Evolutionary conservation across 2,329 filamentous ascomycete genomes (phyloP), one percentile per base, ranked within the genome.

Genomic region (Aschersonia sp.): DNA sequence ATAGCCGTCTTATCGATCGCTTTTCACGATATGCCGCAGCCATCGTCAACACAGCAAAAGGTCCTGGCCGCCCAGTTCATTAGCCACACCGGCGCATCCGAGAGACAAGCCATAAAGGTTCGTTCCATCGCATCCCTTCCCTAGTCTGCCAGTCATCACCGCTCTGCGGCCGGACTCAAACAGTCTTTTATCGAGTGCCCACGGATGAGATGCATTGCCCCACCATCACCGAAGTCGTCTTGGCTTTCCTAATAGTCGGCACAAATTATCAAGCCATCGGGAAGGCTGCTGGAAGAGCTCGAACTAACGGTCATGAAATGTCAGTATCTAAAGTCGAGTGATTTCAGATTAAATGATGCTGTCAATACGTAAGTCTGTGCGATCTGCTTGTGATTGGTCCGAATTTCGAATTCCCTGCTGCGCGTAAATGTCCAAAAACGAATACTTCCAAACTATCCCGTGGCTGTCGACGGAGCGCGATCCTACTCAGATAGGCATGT

Each of bases 311-410:
- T 47, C 9, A 31, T 45, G 43, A 51, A 38, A 47, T 51, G 50
- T 7, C 51, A 76, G 73, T 74, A 64, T 52, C 64, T 75, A 29
- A 77, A 70, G 54, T 66, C 63, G 44, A 58, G 68, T 5, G 64
- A 65, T 44, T 78, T 71, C 58, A 73, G 70, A 56, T 58, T 78
- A 5, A 70, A 77, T 49, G 66, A 73, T 50, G 75, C 75, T 40
- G 63, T 77, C 45, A 73, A 79, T 64, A 62, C 69, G 76, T 79
- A 67, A 76, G 76, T 77, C n/a, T 38, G 35, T 38, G 35, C 35
- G 31, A 12, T 46, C 28, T 43, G 20, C 40, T 20, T 20, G 20
- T 20, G 2, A 20, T 20, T 20, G 20, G 20, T 20, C 20, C 20
- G 20, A 20, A 20, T 20, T 20, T 20, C 20, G 20, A 20, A 20